Base-by-base conservation (phyloP, 2,329 filamentous ascomycete genomes). In the Hortaea werneckii region DNA sequence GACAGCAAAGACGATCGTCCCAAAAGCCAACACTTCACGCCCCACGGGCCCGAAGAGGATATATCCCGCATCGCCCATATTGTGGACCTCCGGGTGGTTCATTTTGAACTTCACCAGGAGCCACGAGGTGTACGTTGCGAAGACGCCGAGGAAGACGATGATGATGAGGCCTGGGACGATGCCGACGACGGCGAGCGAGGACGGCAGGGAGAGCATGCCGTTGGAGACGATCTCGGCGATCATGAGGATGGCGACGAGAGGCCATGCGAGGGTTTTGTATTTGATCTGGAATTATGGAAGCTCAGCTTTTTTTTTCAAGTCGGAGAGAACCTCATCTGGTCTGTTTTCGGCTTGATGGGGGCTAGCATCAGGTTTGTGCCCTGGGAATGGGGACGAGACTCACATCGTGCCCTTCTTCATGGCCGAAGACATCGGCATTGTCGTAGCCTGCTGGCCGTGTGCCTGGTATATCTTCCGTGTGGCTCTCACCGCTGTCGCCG, bases 1-100 rank as follows among this genome's bases (percentile, higher is more conserved):
- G 44, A 82, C 67, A 32, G 86, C 67, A 63, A 85, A 80, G 28
- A 85, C 65, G 6, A 76, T 67, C 54, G 83, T 81, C 50, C 76
- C 80, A 52, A 68, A 66, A 13, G 79, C 80, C 45, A 85, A 67
- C 20, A 86, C 50, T 59, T 85, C 80, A 51, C 80, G 75, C 1
- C 80, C 82, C 37, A 78, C 67, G 6, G 67, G 67, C 3, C 83
- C 83, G 48, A 73, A 49, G 39, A 86, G 67, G 38, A 86, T 69
- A 43, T 75, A 70, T 1, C 80, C 83, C 11, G 79, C 82, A 55
- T 87, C 83, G 26, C 80, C 80, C 61, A 85, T 83, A 54, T 79
- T 81, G 39, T 54, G 46, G 3, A 59, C 54, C 13, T 59, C 52
- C 26, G 82, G 80, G 57, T 75, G 73, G 13, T 57, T 61, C 44